A percentile compares a stretch with the other conserved stretches of the same genome.
phyloP scores from a whole-genome alignment of 2,329 filamentous ascomycete genomes.

The Colletotrichum spinosum region DNA sequence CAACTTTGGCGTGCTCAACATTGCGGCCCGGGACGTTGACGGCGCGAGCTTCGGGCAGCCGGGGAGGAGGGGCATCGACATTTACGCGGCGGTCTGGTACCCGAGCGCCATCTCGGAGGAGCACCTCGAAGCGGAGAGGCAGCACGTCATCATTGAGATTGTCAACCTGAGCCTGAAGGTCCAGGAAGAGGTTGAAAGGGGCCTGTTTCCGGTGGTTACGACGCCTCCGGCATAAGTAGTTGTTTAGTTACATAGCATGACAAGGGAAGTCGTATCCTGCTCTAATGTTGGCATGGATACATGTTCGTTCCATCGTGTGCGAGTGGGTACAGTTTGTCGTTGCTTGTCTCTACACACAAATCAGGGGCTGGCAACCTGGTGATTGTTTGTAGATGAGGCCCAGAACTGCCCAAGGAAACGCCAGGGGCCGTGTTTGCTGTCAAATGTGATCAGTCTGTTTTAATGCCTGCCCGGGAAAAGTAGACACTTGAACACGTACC shows the following conservation, averaged over 20 bases:
- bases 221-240: constrained; percentile 6
- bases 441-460: too few species aligned
- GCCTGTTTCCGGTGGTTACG: constrained; percentile 6
- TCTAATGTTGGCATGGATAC: not conserved
- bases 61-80: constrained; percentile 30
- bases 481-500: too few species aligned
- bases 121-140: constrained; percentile 41
- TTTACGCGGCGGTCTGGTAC: constrained; percentile 42
- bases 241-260: not conserved
- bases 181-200: constrained; percentile 37
- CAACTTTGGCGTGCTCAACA: constrained; percentile 41
- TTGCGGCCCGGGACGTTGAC: constrained; percentile 39
- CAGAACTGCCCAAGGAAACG: too few species aligned
- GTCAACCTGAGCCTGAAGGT: constrained; percentile 39
- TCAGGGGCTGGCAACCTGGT: too few species aligned
- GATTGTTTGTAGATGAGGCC: too few species aligned
- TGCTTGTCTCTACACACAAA: not conserved
- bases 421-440: too few species aligned
- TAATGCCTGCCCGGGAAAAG: too few species aligned
- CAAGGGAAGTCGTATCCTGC: not conserved
- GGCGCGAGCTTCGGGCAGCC: constrained; percentile 23
- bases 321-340: not conserved
- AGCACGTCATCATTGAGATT: constrained; percentile 42
- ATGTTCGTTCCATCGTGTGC: too few species aligned
- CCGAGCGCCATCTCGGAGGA: constrained; percentile 38